Percentiles rank a stretch among this genome's conserved stretches.
phyloP scores from a whole-genome alignment of 2,329 filamentous ascomycete genomes.

The Amphichorda felina region DNA sequence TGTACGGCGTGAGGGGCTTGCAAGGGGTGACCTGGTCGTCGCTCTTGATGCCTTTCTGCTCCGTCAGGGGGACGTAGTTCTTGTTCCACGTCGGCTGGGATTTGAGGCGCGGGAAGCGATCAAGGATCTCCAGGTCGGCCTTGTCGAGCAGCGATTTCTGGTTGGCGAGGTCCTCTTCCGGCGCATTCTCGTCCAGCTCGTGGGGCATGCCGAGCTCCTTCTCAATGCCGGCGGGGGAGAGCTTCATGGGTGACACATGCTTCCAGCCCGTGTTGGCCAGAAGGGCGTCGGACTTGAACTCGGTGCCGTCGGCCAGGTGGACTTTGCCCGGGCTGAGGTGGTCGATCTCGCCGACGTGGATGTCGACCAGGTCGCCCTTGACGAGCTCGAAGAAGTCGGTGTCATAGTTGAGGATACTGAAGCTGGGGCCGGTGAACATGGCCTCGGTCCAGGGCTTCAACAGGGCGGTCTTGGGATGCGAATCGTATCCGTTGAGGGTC shows the following conservation, averaged over 20 bases:
- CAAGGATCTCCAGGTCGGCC: slow-evolving; percentile 9
- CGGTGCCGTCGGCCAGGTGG: slow-evolving; percentile 22
- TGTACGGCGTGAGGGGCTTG: slow-evolving; percentile 1
- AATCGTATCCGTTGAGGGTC: slow-evolving; percentile 30
- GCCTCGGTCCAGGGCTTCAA: slow-evolving; percentile 23
- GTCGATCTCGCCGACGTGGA: slow-evolving; percentile 34
- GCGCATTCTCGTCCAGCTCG: neutral
- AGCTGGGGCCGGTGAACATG: slow-evolving; percentile 35
- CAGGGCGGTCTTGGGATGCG: slow-evolving; percentile 23
- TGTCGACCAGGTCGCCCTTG: slow-evolving; percentile 28
- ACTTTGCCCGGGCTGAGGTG: slow-evolving; percentile 25
- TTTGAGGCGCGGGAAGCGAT: slow-evolving; percentile 9
- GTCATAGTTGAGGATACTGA: slow-evolving; percentile 42
- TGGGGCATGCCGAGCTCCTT: slow-evolving; percentile 6
- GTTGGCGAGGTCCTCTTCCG: slow-evolving; percentile 5
- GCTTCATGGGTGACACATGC: slow-evolving; percentile 28
- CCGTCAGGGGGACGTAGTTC: slow-evolving; percentile 5
- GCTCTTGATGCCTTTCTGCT: neutral
- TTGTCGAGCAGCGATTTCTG: slow-evolving; percentile 4
- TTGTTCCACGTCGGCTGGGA: slow-evolving; percentile 9
- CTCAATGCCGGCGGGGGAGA: slow-evolving; percentile 11
- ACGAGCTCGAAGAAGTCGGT: slow-evolving; percentile 39
- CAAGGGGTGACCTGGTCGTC: neutral
- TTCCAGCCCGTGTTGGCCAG: slow-evolving; percentile 43
- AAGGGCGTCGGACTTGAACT: slow-evolving; percentile 29